phyloP scores from a whole-genome alignment of 2,329 filamentous ascomycete species.

The Colletotrichum falcatum region DNA sequence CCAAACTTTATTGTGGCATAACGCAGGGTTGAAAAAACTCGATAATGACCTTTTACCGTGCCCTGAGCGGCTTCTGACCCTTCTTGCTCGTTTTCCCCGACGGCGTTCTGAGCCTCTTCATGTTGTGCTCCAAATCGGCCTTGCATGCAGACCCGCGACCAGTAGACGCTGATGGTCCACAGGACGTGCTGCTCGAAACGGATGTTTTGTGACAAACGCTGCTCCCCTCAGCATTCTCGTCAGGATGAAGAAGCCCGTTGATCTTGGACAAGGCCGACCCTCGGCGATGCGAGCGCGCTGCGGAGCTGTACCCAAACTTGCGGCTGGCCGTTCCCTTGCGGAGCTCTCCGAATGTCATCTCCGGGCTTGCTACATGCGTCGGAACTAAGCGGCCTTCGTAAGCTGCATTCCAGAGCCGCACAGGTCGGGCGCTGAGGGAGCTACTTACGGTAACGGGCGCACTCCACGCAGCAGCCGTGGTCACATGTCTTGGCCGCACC shows the following conservation, averaged over 20 bases:
- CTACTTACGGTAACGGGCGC: constrained; percentile 57
- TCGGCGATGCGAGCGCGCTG: constrained; percentile 48
- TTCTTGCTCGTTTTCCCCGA: constrained; percentile 27
- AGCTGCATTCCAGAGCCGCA: background rate
- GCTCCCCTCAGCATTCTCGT: constrained; percentile 23
- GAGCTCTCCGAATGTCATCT: constrained; percentile 52
- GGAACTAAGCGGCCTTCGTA: constrained; percentile 45
- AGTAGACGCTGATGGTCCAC: constrained; percentile 31
- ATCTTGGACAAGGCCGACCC: constrained; percentile 43
- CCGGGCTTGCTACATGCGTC: constrained; percentile 50
- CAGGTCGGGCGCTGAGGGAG: background rate
- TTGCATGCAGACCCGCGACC: constrained; percentile 44
- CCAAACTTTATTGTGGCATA: background rate
- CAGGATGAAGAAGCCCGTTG: constrained; percentile 6
- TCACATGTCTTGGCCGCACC: constrained; percentile 60
- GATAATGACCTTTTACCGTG: background rate
- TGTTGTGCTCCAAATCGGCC: constrained; percentile 48
- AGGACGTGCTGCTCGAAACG: constrained; percentile 15
- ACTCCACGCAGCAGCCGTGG: constrained; percentile 65
- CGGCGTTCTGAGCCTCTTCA: constrained; percentile 41
- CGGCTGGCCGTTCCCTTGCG: constrained; percentile 53
- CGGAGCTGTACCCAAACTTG: constrained; percentile 51
- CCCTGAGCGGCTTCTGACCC: constrained; percentile 18
- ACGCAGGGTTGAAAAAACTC: too few species aligned
- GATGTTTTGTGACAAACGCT: constrained; percentile 27